phyloP scores from a whole-genome alignment of 345 rosid species.

The Eutrema yunnanense region DNA sequence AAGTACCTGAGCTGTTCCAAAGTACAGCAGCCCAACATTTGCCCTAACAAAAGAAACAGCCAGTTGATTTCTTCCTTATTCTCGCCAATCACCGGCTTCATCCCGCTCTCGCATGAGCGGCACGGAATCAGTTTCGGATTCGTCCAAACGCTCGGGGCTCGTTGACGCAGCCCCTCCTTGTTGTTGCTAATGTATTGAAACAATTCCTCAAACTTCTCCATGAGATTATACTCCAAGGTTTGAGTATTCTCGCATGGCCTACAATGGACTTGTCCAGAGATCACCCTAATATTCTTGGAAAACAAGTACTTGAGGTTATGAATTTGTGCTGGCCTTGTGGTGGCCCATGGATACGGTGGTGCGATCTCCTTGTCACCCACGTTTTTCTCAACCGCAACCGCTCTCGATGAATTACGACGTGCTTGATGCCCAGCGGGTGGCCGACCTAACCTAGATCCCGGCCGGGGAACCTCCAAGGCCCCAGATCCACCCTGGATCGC shows the following conservation, averaged over 20 bases:
- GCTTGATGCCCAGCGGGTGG: neutral
- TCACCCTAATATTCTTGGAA: slow-evolving; percentile 21
- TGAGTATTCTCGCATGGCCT: slow-evolving; percentile 45
- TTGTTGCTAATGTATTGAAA: slow-evolving; percentile 34
- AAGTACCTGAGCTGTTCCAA: slow-evolving; percentile 66
- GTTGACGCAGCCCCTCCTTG: slow-evolving; percentile 38
- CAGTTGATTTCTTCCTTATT: slow-evolving; percentile 63
- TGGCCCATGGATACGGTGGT: slow-evolving; percentile 56
- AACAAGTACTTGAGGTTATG: slow-evolving; percentile 32
- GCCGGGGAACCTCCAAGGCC: neutral
- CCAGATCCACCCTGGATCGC: neutral
- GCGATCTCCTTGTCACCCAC: neutral
- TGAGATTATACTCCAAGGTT: slow-evolving; percentile 43
- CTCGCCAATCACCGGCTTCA: slow-evolving; percentile 44
- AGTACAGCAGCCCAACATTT: slow-evolving; percentile 67
- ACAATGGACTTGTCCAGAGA: slow-evolving; percentile 54
- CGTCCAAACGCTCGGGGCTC: slow-evolving; percentile 62
- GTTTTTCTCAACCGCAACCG: neutral
- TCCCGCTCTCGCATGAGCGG: slow-evolving; percentile 39
- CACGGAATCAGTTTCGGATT: slow-evolving; percentile 44
- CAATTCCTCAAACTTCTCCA: slow-evolving; percentile 43
- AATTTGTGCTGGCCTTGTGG: slow-evolving; percentile 37
- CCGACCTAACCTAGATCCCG: slow-evolving; percentile 3
- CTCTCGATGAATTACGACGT: neutral
- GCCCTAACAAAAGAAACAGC: slow-evolving; percentile 80